Evolutionary conservation across 768 basidiomycete species (phyloP), one percentile per base, ranked within the genome.

Genomic region (Agrocybe pediades): DNA sequence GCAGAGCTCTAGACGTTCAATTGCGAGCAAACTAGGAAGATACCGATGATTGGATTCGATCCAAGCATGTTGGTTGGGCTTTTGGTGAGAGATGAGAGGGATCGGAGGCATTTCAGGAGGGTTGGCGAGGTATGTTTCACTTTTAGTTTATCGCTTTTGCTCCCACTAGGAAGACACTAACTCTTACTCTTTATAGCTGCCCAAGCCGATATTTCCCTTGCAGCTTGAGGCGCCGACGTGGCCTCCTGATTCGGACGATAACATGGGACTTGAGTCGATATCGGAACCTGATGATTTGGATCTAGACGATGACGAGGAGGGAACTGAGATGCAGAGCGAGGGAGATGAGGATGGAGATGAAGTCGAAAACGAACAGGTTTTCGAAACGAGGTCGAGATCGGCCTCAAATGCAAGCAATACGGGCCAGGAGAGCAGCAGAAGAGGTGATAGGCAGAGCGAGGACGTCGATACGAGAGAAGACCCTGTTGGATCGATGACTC

Each of bases 21-120:
- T 70, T 95, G 94, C 67, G 97, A 99, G n/a, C 85, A 88, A 16
- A 88, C 98, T 33, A 80, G 93, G 65, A 98, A 96, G 83, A 96
- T 98, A 91, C 88, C 88, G 0, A 71, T 98, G 29, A 83, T 85
- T 36, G 90, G 88, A 24, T 74, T 99, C 49, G 97, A 98, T 68
- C 97, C 96, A 20, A 97, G 94, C 62, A 98, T 99, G 97, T 75
- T 99, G 6, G 81, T 98, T 55, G 95, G 95, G 9, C 98, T 99
- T 67, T 65, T 98, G 59, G 87, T 88, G 66, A 83, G 82, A 62
- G 85, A 91, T 64, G 88, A 92, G 71, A 74, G 66, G 16, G 96
- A 98, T 49, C 98, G 93, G 90, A 68, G 77, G 15, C 93, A 98
- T 71, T 82, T 98, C 51, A 78, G 84, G 57, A 76, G 92, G 46